A percentile compares a stretch with the other conserved stretches of the same genome.
These are phyloP conservation scores for Epichloe festucae DNA, from an alignment of 2,329 filamentous ascomycete genomes.

Conservation along the genomic window DNA sequence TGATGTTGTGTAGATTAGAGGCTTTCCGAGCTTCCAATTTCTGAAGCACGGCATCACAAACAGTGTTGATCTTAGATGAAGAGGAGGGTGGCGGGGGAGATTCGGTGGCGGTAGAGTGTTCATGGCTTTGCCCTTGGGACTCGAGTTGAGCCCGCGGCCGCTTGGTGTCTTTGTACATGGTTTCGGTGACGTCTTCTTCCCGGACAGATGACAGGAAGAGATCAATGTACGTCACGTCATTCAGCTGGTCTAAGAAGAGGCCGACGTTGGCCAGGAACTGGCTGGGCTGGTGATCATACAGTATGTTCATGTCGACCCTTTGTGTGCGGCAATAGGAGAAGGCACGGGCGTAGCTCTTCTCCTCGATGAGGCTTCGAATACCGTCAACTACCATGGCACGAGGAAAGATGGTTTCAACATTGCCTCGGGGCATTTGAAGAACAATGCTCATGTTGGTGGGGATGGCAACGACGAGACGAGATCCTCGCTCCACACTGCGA, in stretches of 20 bases:
- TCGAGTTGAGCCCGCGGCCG: slow-evolving; percentile 18
- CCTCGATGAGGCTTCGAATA: slow-evolving; percentile 68
- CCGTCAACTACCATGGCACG: slow-evolving; percentile 85
- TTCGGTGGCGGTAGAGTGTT: slow-evolving; percentile 8
- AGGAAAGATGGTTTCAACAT: slow-evolving; percentile 89
- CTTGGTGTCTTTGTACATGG: slow-evolving; percentile 84
- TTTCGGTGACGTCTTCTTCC: slow-evolving; percentile 88
- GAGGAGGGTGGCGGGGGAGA: slow-evolving; percentile 6
- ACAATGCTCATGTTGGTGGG: slow-evolving; percentile 77
- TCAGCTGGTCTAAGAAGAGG: slow-evolving; percentile 72
- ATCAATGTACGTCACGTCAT: slow-evolving; percentile 71
- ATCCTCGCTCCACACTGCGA: slow-evolving; percentile 81
- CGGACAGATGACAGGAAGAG: slow-evolving; percentile 78
- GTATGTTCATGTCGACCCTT: slow-evolving; percentile 93
- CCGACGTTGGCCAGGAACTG: slow-evolving; percentile 69
- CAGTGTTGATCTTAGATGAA: slow-evolving; percentile 61
- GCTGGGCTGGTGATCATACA: slow-evolving; percentile 82
- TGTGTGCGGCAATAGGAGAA: slow-evolving; percentile 85
- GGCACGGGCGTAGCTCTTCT: slow-evolving; percentile 68
- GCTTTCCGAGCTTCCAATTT: slow-evolving; percentile 48
- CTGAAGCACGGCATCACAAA: slow-evolving; percentile 74
- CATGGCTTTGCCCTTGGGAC: slow-evolving; percentile 1
- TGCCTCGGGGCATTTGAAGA: slow-evolving; percentile 90
- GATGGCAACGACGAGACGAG: slow-evolving; percentile 75
- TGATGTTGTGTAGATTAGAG: slow-evolving; percentile 73